phyloP scores from a whole-genome alignment of 2,329 filamentous ascomycete species.

The Sclerotinia nivalis region DNA sequence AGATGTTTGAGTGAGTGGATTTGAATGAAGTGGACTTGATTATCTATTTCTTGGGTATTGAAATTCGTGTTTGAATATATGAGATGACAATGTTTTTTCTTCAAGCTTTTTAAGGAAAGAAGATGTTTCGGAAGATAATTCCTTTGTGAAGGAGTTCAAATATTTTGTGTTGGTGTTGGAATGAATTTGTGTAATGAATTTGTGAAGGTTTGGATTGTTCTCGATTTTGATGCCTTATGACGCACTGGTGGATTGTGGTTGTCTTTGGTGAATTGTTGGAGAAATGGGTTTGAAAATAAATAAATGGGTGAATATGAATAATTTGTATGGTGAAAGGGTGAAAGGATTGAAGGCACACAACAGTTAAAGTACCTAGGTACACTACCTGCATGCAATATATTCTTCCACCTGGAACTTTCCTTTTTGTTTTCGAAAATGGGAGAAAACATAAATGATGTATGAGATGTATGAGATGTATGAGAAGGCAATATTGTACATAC shows the following conservation, averaged over 20 bases:
- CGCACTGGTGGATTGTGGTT: background rate
- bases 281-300: background rate
- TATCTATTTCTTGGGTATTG: background rate
- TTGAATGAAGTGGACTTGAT: background rate
- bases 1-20: background rate
- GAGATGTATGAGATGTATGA: background rate
- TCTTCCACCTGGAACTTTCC: background rate
- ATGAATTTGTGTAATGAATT: background rate
- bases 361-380: background rate
- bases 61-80: background rate
- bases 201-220: background rate
- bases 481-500: background rate
- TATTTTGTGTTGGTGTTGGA: background rate
- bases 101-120: background rate
- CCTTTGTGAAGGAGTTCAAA: background rate
- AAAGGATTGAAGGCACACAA: background rate
- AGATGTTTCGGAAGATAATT: background rate
- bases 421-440: background rate
- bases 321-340: no score
- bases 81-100: slow-evolving; percentile 5
- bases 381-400: background rate
- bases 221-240: background rate
- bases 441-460: background rate
- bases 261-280: background rate
- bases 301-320: no score